Evolutionary conservation across 179 eudicot genomes (phyloP), one percentile per base, ranked within the genome.

Genomic region (Patellifolia procumbens): DNA sequence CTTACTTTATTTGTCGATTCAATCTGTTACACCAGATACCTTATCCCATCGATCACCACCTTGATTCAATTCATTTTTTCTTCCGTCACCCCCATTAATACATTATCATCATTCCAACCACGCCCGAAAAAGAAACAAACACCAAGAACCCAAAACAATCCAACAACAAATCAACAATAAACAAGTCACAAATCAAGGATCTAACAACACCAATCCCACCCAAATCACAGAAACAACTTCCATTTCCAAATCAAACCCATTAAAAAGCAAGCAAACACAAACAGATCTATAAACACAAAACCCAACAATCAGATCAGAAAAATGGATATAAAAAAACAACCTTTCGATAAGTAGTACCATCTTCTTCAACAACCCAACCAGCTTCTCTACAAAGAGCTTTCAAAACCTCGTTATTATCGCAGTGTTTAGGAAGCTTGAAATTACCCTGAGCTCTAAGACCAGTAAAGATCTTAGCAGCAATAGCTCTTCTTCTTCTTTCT

Each of bases 311-410:
- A 20, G 52, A 56, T 11, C 16, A 10, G 16, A 19, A 7, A 48
- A 63, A 39, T 5, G 0, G 37, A 62, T 19, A 29, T 0, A 42
- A n/a, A 69, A 7, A 1, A 1, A 1, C 79, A 0, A 82, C 85
- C 82, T 82, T 51, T 42, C 85, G 82, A 71, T 75, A 82, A 72
- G 85, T 82, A 29, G 85, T 82, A 8, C 85, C 85, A 52, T 82
- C 85, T 1, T 82, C 85, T 26, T 82, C 77, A 20, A 82, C 85
- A 22, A 82, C 59, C 85, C 85, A 82, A 12, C 85, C 85, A 59
- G 85, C 85, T 66, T 82, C 82, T 10, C 75, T 10, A 48, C 85
- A 82, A 42, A 82, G 85, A 3, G 85, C 82, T 45, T 82, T 82
- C 35, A 82, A 43, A 22, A 82, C 85, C 70, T 82, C 85, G 58